A percentile compares a stretch with the other conserved stretches of the same genome.
These are phyloP conservation scores for Rosa lucieae DNA, from an alignment of 306 rosid species.

Conservation along the genomic window DNA sequence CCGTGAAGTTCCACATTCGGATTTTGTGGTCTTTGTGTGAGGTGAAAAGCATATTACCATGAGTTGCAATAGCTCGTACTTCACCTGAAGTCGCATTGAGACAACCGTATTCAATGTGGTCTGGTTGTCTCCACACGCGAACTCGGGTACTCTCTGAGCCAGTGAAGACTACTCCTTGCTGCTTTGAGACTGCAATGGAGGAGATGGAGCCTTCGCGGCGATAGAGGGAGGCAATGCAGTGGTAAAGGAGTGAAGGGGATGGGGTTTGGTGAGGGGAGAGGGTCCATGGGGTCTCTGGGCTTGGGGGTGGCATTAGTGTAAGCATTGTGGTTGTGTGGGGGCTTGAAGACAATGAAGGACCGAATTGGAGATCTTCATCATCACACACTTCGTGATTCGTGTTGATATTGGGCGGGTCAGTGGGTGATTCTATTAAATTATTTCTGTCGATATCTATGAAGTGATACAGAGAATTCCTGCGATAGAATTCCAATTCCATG, in stretches of 20 bases:
- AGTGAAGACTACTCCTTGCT: constrained; percentile 49
- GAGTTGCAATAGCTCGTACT: constrained; percentile 47
- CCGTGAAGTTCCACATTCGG: constrained; percentile 56
- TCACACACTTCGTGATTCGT: constrained; percentile 35
- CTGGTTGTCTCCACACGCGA: constrained; percentile 60
- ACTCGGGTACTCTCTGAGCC: constrained; percentile 58
- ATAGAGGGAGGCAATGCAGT: constrained; percentile 68
- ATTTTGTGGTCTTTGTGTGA: constrained; percentile 61
- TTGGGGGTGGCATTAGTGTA: constrained; percentile 33
- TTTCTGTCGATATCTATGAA: constrained; percentile 41
- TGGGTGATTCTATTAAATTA: constrained; percentile 28
- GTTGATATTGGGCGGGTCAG: constrained; percentile 27
- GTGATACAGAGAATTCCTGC: constrained; percentile 33
- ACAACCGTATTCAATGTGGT: constrained; percentile 53
- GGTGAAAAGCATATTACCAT: constrained; percentile 54
- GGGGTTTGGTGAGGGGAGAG: constrained; percentile 62
- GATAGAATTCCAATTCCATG: constrained; percentile 53
- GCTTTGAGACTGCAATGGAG: constrained; percentile 50
- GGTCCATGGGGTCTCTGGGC: constrained; percentile 80
- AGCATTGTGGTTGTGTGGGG: constrained; percentile 19
- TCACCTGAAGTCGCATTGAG: constrained; percentile 46
- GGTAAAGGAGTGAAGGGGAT: constrained; percentile 60
- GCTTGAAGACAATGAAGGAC: constrained; percentile 38
- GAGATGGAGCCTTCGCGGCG: constrained; percentile 69
- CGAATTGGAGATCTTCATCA: constrained; percentile 41